phyloP scores from a whole-genome alignment of 2,329 filamentous ascomycete genomes.

The Dactylonectria estremocensis region DNA sequence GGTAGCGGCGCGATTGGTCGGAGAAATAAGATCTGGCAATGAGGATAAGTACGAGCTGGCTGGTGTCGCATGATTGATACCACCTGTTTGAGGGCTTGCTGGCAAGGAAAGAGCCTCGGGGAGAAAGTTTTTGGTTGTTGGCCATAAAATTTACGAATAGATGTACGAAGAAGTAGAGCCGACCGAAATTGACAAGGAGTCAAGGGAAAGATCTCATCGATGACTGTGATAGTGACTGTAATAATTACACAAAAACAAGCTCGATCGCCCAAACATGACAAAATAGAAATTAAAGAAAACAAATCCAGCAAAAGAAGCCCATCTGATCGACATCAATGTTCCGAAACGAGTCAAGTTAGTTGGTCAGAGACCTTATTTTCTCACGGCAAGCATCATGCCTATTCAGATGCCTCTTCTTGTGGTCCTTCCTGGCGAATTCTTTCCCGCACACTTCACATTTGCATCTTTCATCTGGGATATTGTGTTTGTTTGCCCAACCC shows the following conservation, averaged over 20 bases:
- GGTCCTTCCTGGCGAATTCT: slow-evolving; percentile 26
- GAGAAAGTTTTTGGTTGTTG: no score
- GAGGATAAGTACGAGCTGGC: neutral
- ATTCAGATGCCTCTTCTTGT: slow-evolving; percentile 25
- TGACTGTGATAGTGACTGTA: no score
- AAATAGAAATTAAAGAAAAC: neutral
- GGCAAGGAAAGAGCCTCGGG: no score
- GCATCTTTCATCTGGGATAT: neutral
- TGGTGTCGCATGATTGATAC: no score
- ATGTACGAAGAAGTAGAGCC: no score
- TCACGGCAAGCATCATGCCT: slow-evolving; percentile 28
- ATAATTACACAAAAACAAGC: no score
- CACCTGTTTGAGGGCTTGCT: no score
- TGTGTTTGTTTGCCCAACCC: neutral
- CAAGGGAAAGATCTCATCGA: no score
- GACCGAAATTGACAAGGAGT: no score
- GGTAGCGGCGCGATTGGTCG: neutral
- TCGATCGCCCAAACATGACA: neutral
- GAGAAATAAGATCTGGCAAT: neutral
- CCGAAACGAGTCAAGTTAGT: neutral
- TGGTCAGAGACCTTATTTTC: slow-evolving; percentile 26
- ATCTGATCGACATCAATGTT: neutral
- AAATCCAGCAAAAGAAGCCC: neutral
- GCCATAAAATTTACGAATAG: no score
- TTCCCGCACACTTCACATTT: slow-evolving; percentile 25